These are phyloP conservation scores for Aegilops umbellulata DNA, from an alignment of 176 grass and related monocot species.

Conservation along the genomic window DNA sequence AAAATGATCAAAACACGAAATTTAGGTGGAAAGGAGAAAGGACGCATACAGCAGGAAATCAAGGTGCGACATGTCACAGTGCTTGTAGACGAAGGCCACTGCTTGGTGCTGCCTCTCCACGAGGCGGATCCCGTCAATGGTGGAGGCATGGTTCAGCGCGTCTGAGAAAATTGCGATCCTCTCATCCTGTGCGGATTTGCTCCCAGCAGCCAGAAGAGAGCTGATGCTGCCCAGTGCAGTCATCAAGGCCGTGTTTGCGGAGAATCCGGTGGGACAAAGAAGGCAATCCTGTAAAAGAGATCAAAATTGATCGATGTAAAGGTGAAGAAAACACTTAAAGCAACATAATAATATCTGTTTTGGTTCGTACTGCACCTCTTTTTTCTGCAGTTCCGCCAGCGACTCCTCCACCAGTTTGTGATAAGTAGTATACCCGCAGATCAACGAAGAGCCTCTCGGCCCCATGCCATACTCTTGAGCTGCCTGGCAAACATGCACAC, in stretches of 20 bases:
- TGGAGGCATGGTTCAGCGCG: conserved; percentile 86
- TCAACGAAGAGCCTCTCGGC: conserved; percentile 73
- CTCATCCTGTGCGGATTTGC: conserved; percentile 37
- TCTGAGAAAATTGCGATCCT: conserved; percentile 86
- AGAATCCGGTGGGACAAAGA: conserved; percentile 87
- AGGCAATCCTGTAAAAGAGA: conserved; percentile 58
- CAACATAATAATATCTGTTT: too few relatives aligned
- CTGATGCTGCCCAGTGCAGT: conserved; percentile 65
- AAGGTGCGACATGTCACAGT: conserved; percentile 79
- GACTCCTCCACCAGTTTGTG: conserved; percentile 72
- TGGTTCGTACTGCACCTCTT: too few relatives aligned
- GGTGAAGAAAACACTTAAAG: too few relatives aligned
- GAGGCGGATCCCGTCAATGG: conserved; percentile 80
- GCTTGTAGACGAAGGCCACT: conserved; percentile 70
- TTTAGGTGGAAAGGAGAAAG: neutral
- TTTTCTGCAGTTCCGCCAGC: conserved; percentile 66
- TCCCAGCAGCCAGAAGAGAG: conserved; percentile 47
- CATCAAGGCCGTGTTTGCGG: conserved; percentile 81
- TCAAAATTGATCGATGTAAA: too few relatives aligned
- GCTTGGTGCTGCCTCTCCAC: conserved; percentile 61
- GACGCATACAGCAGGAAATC: conserved; percentile 66
- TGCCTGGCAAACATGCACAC: too few relatives aligned
- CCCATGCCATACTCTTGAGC: conserved; percentile 83
- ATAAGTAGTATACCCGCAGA: conserved; percentile 79
- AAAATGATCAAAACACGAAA: too few relatives aligned